Percentiles rank a stretch among this genome's conserved stretches.
Evolutionary conservation across 768 basidiomycete species (phyloP).

Genomic region (Boletus subparvulus): DNA sequence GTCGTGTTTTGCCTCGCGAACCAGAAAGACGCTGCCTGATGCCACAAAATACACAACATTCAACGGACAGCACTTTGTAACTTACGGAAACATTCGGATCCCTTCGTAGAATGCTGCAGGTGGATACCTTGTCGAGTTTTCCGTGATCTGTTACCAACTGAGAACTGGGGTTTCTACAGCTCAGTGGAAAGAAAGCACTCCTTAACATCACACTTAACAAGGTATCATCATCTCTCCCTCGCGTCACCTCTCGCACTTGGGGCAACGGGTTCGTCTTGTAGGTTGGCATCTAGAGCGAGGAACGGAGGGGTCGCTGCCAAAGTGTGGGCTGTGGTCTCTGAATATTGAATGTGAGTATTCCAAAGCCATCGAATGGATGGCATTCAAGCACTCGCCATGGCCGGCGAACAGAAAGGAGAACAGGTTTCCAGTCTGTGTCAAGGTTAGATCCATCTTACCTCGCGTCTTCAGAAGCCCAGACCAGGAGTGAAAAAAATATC

Average conservation of each 20-base stretch:
- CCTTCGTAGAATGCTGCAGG: slow-evolving; percentile 34
- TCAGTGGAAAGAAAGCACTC: background rate
- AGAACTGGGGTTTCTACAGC: background rate
- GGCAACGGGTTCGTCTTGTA: slow-evolving; percentile 34
- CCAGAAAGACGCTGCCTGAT: slow-evolving; percentile 26
- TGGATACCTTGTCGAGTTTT: slow-evolving; percentile 28
- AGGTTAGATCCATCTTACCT: slow-evolving; percentile 10
- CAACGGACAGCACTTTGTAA: background rate
- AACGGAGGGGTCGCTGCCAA: slow-evolving; percentile 35
- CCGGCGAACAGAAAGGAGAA: slow-evolving; percentile 57
- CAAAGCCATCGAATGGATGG: background rate
- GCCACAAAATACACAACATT: slow-evolving; percentile 17
- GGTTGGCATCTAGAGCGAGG: slow-evolving; percentile 27
- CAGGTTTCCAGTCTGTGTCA: slow-evolving; percentile 50
- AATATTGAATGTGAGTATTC: background rate
- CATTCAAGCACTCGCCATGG: slow-evolving; percentile 40
- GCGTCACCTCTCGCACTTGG: slow-evolving; percentile 29
- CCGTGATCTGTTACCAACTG: slow-evolving; percentile 26
- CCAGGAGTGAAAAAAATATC: slow-evolving; percentile 22
- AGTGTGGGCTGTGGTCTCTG: slow-evolving; percentile 36
- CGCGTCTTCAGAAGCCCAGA: slow-evolving; percentile 20
- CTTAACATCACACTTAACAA: slow-evolving; percentile 12
- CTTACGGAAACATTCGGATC: slow-evolving; percentile 35
- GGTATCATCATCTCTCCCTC: slow-evolving; percentile 15
- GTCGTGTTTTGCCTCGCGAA: slow-evolving; percentile 32